A percentile compares a stretch with the other conserved stretches of the same genome.
Conservation (phyloP, 2,329 filamentous ascomycete species). For the Trichoderma sp. region DNA sequence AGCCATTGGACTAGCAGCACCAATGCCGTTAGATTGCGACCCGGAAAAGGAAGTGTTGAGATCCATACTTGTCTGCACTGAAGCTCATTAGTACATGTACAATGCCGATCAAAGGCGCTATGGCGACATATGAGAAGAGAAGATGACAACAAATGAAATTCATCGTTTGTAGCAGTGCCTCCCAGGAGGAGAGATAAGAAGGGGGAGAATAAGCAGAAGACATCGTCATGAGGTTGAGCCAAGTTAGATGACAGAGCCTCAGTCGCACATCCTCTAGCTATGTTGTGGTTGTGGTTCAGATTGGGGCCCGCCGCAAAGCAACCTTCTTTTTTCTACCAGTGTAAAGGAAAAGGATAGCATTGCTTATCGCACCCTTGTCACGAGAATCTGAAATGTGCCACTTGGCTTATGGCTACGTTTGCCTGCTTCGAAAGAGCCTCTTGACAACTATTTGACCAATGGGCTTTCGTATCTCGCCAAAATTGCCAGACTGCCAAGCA, state of each 20-base stretch:
- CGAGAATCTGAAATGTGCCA: background rate
- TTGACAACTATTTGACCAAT: background rate
- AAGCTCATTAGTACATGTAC: background rate
- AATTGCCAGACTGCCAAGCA: background rate
- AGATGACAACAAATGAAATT: background rate
- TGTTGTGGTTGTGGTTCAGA: background rate
- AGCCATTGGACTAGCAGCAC: slow-evolving; percentile 42
- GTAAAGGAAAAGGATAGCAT: background rate
- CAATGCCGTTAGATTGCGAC: slow-evolving; percentile 40
- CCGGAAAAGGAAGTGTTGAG: slow-evolving; percentile 40
- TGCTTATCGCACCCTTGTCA: background rate
- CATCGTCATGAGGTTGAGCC: background rate
- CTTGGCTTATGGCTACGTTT: background rate
- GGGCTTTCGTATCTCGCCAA: background rate
- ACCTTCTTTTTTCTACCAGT: too few relatives aligned
- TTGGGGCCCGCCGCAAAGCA: background rate
- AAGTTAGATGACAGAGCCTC: background rate
- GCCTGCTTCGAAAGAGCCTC: background rate
- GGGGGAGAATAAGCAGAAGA: background rate
- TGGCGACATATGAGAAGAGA: background rate
- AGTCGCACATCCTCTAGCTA: too few relatives aligned
- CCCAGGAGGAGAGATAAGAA: background rate
- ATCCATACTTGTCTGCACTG: slow-evolving; percentile 39
- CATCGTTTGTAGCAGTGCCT: background rate
- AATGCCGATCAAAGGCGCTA: background rate